These are phyloP conservation scores for Hippophae gyantsensis DNA, from an alignment of 306 rosid species.

Conservation along the genomic window DNA sequence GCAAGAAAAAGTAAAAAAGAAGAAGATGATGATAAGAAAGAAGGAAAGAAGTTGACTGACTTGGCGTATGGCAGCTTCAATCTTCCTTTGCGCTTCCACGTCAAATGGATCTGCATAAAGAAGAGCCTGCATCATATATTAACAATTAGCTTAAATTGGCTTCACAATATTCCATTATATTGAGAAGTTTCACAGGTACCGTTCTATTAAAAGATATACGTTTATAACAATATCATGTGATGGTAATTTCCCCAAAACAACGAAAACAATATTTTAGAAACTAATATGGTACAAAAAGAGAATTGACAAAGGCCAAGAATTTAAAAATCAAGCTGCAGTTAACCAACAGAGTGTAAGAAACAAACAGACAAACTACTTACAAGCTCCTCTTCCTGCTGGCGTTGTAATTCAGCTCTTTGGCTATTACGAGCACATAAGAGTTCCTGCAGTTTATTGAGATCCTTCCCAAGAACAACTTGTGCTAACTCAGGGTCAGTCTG, in stretches of 20 bases:
- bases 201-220: too few relatives aligned
- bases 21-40: too few relatives aligned
- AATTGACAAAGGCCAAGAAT: neutral
- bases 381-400: slow-evolving; percentile 75
- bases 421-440: slow-evolving; percentile 48
- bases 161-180: too few relatives aligned
- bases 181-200: too few relatives aligned
- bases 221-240: too few relatives aligned
- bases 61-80: slow-evolving; percentile 98
- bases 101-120: slow-evolving; percentile 94
- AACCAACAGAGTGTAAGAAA: neutral
- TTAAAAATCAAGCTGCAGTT: slow-evolving; percentile 8
- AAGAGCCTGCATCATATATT: slow-evolving; percentile 55
- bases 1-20: too few relatives aligned
- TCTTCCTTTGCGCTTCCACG: slow-evolving; percentile 92
- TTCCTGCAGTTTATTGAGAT: slow-evolving; percentile 69
- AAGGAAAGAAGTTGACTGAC: slow-evolving; percentile 21
- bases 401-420: slow-evolving; percentile 47
- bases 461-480: slow-evolving; percentile 69
- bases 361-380: slow-evolving; percentile 35
- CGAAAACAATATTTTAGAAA: neutral
- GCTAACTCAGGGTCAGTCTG: slow-evolving; percentile 92
- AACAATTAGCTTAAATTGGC: neutral
- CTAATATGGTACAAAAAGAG: neutral
- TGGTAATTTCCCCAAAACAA: neutral